Conservation (phyloP, 139 green algal species). For the Nannochloris sp. region DNA sequence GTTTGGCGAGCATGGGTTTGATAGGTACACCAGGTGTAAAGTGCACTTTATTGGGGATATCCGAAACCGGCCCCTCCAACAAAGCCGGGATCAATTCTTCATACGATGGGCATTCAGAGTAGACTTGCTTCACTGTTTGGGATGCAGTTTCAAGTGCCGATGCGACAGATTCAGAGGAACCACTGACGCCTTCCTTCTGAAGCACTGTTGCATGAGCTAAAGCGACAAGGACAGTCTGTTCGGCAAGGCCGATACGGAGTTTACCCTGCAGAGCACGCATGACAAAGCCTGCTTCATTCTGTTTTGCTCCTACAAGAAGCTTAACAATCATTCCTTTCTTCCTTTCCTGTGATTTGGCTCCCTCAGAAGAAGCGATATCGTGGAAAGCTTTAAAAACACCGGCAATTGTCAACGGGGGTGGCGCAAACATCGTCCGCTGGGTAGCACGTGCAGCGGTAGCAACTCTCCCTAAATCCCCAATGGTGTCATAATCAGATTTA, state of each 20-base stretch:
- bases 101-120: slow-evolving; percentile 84
- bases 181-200: slow-evolving; percentile 33
- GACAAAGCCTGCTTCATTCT: slow-evolving; percentile 84
- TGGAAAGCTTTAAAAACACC: slow-evolving; percentile 55
- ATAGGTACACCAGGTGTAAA: slow-evolving; percentile 82
- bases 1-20: slow-evolving; percentile 94
- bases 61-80: slow-evolving; percentile 48
- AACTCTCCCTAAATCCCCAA: slow-evolving; percentile 86
- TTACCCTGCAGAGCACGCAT: slow-evolving; percentile 86
- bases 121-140: slow-evolving; percentile 71
- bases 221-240: slow-evolving; percentile 85
- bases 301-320: slow-evolving; percentile 71
- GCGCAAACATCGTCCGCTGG: slow-evolving; percentile 49
- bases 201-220: slow-evolving; percentile 82
- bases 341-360: slow-evolving; percentile 50
- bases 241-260: slow-evolving; percentile 92
- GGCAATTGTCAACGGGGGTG: slow-evolving; percentile 37
- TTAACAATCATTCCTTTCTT: slow-evolving; percentile 80
- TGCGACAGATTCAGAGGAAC: slow-evolving; percentile 37
- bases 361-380: slow-evolving; percentile 58
- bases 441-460: slow-evolving; percentile 43
- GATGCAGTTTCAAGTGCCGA: slow-evolving; percentile 58
- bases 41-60: slow-evolving; percentile 44
- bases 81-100: slow-evolving; percentile 81
- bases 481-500: slow-evolving; percentile 71